Evolutionary conservation across 306 rosid genomes (phyloP).

Genomic region (Prinsepia uniflora): DNA sequence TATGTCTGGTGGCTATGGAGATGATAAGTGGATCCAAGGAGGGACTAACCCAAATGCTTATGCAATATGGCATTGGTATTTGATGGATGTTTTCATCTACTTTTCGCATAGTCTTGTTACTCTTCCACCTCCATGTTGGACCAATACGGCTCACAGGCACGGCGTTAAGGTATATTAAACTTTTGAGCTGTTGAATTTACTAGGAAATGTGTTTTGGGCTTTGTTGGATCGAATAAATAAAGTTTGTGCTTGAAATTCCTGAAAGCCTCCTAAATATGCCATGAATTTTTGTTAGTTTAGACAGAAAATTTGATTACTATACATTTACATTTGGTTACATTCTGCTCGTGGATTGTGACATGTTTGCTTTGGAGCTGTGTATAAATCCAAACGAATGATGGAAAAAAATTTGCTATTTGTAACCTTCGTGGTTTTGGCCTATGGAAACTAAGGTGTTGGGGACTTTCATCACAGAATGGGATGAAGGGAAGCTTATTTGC

Average conservation of each 20-base stretch:
- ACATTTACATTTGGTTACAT: background rate
- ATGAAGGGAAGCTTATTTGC: constrained; percentile 53
- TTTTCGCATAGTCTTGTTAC: constrained; percentile 77
- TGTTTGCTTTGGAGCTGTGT: background rate
- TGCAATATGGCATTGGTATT: constrained; percentile 83
- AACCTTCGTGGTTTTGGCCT: constrained; percentile 15
- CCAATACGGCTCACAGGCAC: constrained; percentile 67
- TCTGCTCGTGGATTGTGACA: background rate
- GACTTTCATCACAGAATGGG: constrained; percentile 88
- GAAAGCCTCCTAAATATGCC: background rate
- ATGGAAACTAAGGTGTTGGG: constrained; percentile 66
- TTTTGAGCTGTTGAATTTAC: background rate
- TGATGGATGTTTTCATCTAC: constrained; percentile 83
- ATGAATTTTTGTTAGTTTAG: background rate
- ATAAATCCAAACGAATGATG: background rate
- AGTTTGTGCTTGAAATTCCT: background rate
- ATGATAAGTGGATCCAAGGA: constrained; percentile 92
- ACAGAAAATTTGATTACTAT: background rate
- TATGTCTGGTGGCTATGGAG: constrained; percentile 76
- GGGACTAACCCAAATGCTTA: constrained; percentile 73
- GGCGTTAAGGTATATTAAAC: constrained; percentile 69
- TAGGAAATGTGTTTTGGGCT: constrained; percentile 3
- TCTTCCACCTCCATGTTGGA: constrained; percentile 93
- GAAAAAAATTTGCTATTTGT: background rate
- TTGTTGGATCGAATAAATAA: background rate